phyloP scores from a whole-genome alignment of 2,329 filamentous ascomycete species.

The Amesomyces nigricolor region DNA sequence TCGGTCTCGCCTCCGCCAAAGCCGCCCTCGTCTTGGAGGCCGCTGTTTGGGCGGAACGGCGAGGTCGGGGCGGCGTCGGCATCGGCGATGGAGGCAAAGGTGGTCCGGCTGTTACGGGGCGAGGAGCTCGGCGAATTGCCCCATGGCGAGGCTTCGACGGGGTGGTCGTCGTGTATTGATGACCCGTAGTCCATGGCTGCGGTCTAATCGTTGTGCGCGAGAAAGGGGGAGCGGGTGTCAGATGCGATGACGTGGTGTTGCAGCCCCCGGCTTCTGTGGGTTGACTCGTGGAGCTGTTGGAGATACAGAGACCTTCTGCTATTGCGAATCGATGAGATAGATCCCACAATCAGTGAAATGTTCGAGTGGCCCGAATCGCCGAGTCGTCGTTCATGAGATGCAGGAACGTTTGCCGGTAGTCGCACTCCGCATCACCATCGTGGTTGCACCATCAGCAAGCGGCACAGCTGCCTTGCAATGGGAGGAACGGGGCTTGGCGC shows the following conservation, averaged over 20 bases:
- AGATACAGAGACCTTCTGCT: too few relatives aligned
- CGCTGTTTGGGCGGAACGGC: constrained; percentile 43
- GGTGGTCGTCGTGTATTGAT: constrained; percentile 51
- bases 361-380: background rate
- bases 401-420: background rate
- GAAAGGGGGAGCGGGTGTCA: background rate
- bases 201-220: background rate
- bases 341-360: too few relatives aligned
- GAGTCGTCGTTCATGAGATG: background rate
- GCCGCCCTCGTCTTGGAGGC: constrained; percentile 34
- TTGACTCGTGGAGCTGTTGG: background rate
- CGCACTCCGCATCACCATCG: constrained; percentile 11
- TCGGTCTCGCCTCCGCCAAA: constrained; percentile 35
- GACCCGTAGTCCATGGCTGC: constrained; percentile 53
- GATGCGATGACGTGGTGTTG: constrained; percentile 21
- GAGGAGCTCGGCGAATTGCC: constrained; percentile 49
- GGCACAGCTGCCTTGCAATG: constrained; percentile 11
- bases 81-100: constrained; percentile 38
- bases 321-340: too few relatives aligned
- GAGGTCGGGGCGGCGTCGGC: constrained; percentile 39
- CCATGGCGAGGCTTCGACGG: constrained; percentile 50
- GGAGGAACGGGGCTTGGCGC: constrained; percentile 11
- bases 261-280: background rate
- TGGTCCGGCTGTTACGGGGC: constrained; percentile 41
- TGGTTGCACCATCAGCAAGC: background rate